Evolutionary conservation across 2,329 filamentous ascomycete genomes (phyloP).

Genomic region (Aspergillus transmontanensis): DNA sequence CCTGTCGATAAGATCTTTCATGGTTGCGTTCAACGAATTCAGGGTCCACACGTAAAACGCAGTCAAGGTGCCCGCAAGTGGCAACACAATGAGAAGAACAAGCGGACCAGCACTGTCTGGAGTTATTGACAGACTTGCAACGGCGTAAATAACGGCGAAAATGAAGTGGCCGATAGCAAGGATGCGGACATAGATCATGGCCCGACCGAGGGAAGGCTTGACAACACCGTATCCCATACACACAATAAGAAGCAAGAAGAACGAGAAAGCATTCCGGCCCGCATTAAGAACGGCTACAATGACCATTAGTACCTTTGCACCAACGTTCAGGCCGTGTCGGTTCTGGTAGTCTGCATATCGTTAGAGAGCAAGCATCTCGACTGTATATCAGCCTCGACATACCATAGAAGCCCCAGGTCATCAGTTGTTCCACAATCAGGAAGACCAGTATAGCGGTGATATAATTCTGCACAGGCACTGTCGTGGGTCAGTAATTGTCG

Average conservation of each 20-base stretch:
- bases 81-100: slow-evolving; percentile 89
- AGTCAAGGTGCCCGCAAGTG: slow-evolving; percentile 86
- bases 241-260: slow-evolving; percentile 95
- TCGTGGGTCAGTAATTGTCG: slow-evolving; percentile 32
- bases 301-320: slow-evolving; percentile 83
- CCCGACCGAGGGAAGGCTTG: slow-evolving; percentile 85
- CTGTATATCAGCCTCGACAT: slow-evolving; percentile 29
- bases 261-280: slow-evolving; percentile 94
- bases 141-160: slow-evolving; percentile 90
- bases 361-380: slow-evolving; percentile 35
- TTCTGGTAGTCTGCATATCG: slow-evolving; percentile 77
- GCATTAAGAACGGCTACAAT: slow-evolving; percentile 93
- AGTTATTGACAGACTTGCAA: slow-evolving; percentile 84
- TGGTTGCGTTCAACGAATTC: slow-evolving; percentile 89
- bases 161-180: slow-evolving; percentile 91
- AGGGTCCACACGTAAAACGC: slow-evolving; percentile 99
- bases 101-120: slow-evolving; percentile 88
- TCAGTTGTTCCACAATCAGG: slow-evolving; percentile 91
- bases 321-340: slow-evolving; percentile 78
- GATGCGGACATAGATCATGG: slow-evolving; percentile 91
- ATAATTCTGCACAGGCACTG: slow-evolving; percentile 96
- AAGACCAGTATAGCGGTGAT: slow-evolving; percentile 97
- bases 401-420: slow-evolving; percentile 98
- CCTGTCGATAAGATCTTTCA: slow-evolving; percentile 92
- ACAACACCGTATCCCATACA: slow-evolving; percentile 99